A percentile compares a stretch with the other conserved stretches of the same genome.
These are phyloP conservation scores for Colletotrichum orbiculare DNA, from an alignment of 2,329 filamentous ascomycete genomes.

Conservation along the genomic window DNA sequence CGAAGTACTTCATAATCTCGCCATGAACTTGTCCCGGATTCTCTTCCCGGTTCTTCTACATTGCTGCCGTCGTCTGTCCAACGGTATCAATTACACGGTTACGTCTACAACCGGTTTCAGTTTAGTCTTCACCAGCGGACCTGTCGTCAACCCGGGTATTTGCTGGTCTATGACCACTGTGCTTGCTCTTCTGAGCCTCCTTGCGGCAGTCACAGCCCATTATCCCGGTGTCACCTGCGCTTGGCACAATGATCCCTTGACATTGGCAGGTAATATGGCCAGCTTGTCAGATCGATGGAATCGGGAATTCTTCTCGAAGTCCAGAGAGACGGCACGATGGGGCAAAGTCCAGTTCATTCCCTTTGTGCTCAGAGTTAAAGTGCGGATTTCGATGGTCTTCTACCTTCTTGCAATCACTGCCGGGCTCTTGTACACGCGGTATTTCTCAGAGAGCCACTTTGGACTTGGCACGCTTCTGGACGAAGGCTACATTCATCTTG, in stretches of 20 bases:
- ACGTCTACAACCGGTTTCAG: neutral
- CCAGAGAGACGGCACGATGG: neutral
- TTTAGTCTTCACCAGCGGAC: no score
- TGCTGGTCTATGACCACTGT: no score
- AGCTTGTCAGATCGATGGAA: no score
- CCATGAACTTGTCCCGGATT: neutral
- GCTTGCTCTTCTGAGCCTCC: no score
- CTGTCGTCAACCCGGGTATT: no score
- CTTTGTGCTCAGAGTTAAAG: neutral
- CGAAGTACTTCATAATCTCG: neutral
- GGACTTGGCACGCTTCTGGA: constrained; percentile 3
- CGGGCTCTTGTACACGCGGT: neutral
- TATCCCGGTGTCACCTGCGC: no score
- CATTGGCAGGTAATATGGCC: no score
- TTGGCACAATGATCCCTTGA: no score
- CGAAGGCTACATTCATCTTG: neutral
- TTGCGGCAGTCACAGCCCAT: no score
- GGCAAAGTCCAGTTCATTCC: neutral
- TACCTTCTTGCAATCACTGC: neutral
- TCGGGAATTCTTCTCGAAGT: no score
- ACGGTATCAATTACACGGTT: neutral
- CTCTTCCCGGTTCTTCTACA: neutral
- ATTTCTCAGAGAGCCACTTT: neutral
- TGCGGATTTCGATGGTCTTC: neutral
- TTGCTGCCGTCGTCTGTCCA: neutral